Evolutionary conservation across 257 asterid species (phyloP).

Genomic region (Solanum chaucha): DNA sequence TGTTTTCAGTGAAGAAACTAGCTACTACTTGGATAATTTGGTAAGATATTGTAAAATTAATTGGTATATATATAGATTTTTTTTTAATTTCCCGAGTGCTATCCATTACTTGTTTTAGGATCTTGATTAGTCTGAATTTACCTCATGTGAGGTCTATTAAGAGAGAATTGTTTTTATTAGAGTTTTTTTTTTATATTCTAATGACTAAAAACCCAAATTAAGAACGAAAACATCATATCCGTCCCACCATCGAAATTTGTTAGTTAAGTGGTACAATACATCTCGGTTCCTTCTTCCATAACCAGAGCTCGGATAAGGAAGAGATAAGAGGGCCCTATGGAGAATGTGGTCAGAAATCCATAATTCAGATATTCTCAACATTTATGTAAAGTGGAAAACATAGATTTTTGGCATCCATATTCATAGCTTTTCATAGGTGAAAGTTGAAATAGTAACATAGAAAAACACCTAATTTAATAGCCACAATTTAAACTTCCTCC

Average conservation of each 20-base stretch:
- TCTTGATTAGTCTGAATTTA: not conserved
- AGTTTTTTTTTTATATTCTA: not conserved
- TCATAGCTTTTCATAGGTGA: not conserved
- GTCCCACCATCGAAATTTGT: too few species aligned
- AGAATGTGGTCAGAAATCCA: too few species aligned
- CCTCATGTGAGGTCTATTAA: too few species aligned
- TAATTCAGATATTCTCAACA: not conserved
- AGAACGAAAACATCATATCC: not conserved
- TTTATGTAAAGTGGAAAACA: not conserved
- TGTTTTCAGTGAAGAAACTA: not conserved
- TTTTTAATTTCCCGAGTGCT: not conserved
- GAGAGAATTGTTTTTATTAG: too few species aligned
- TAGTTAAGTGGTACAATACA: not conserved
- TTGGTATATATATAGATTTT: not conserved
- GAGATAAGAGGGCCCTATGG: too few species aligned
- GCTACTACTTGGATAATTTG: not conserved
- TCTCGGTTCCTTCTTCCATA: too few species aligned
- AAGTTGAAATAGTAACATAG: not conserved
- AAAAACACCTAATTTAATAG: not conserved
- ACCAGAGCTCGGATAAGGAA: too few species aligned
- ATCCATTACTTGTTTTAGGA: not conserved
- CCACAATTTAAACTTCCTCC: not conserved
- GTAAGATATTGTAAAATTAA: not conserved
- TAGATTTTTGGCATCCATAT: not conserved
- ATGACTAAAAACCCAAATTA: not conserved